These are phyloP conservation scores for Cryptomeria japonica DNA, from an alignment of 75 land plant genomes.

Conservation along the genomic window DNA sequence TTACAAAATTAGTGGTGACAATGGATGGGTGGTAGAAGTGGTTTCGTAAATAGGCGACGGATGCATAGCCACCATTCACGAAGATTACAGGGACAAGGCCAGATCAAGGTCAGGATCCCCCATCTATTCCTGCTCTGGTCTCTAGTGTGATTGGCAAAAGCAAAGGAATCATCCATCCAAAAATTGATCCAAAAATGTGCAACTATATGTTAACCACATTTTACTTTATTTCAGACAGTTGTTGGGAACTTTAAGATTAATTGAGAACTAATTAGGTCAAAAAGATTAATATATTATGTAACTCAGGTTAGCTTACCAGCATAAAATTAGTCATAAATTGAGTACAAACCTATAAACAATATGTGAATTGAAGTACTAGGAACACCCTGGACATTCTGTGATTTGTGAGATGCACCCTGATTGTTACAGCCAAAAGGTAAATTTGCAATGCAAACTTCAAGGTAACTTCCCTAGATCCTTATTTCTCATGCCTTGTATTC, in stretches of 20 bases:
- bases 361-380: background rate
- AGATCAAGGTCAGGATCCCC: too few species aligned
- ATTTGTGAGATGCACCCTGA: background rate
- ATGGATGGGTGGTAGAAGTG: too few species aligned
- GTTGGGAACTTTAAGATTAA: background rate
- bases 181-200: background rate
- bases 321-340: background rate
- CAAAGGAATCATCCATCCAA: background rate
- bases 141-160: background rate
- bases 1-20: background rate
- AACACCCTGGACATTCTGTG: background rate
- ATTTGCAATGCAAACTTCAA: background rate
- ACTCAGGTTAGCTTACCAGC: background rate
- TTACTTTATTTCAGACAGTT: background rate
- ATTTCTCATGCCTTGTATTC: background rate
- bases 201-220: background rate
- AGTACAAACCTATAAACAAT: background rate
- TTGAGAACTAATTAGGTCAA: background rate
- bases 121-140: too few species aligned
- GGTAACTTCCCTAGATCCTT: background rate
- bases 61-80: too few species aligned
- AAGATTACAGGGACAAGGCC: too few species aligned
- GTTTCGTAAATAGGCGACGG: too few species aligned
- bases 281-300: background rate
- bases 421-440: background rate